A percentile compares a stretch with the other conserved stretches of the same genome.
Conservation (phyloP, 2,329 filamentous ascomycete species). For the Biscogniauxia mediterranea region DNA sequence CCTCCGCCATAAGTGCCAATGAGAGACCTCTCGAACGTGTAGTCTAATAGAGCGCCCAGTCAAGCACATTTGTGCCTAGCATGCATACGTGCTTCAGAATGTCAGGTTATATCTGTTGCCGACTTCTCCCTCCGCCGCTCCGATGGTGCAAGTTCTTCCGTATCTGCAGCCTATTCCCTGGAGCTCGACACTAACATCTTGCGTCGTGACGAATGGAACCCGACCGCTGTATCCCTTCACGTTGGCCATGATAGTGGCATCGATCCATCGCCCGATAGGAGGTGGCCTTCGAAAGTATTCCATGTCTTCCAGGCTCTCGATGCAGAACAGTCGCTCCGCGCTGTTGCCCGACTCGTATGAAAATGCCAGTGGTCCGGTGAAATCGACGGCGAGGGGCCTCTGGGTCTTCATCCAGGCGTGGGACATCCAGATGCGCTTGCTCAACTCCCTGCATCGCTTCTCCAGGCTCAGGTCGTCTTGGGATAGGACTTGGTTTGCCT, state of each 20-base stretch:
- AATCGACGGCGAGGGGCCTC: constrained; percentile 26
- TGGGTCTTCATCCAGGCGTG: constrained; percentile 25
- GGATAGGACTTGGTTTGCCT: constrained; percentile 22
- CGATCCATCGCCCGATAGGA: constrained; percentile 27
- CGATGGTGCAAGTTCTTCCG: background rate
- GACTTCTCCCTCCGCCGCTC: background rate
- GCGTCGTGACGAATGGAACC: constrained; percentile 26
- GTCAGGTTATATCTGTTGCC: background rate
- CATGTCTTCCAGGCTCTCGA: constrained; percentile 22
- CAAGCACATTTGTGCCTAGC: background rate
- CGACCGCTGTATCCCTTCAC: constrained; percentile 30
- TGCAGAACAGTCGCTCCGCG: constrained; percentile 24
- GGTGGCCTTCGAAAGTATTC: constrained; percentile 27
- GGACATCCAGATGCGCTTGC: constrained; percentile 27
- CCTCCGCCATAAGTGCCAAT: too few relatives aligned
- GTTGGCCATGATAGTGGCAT: constrained; percentile 29
- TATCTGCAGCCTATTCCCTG: constrained; percentile 27
- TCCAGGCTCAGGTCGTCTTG: constrained; percentile 15
- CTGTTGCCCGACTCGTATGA: constrained; percentile 28
- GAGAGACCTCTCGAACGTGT: background rate
- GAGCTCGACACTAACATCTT: constrained; percentile 25
- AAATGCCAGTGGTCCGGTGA: constrained; percentile 24
- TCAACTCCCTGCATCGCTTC: constrained; percentile 21
- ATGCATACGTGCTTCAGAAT: background rate
- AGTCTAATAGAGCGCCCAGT: background rate